phyloP scores from a whole-genome alignment of 805 yeast genomes.

The Saccharomycopsis oosterbeekiorum region DNA sequence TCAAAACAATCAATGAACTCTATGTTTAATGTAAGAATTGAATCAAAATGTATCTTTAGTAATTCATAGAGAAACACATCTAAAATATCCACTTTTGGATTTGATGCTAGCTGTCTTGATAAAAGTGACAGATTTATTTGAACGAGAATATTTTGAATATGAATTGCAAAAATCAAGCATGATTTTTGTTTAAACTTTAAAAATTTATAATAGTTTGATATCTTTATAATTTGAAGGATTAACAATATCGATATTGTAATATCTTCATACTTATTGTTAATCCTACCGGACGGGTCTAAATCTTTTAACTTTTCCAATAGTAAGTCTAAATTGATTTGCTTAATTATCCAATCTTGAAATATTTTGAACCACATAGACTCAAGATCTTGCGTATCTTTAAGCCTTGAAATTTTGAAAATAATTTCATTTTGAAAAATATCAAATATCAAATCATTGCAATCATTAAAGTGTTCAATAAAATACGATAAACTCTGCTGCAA shows the following conservation, averaged over 20 bases:
- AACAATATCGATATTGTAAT: background rate
- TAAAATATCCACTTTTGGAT: background rate
- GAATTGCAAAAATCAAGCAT: background rate
- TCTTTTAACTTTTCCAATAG: background rate
- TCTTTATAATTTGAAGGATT: background rate
- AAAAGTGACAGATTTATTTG: background rate
- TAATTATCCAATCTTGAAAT: background rate
- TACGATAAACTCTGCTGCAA: background rate
- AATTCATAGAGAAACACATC: background rate
- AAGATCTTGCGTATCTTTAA: background rate
- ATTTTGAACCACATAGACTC: background rate
- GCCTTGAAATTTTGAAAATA: background rate
- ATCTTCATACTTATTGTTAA: background rate
- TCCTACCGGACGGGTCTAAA: background rate
- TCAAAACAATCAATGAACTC: background rate
- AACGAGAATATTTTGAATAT: background rate
- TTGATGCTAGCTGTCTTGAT: background rate
- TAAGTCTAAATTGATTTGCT: background rate
- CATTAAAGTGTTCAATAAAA: background rate
- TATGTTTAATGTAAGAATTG: background rate
- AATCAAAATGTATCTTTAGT: background rate
- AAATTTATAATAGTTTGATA: conserved; percentile 1
- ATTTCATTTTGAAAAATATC: background rate
- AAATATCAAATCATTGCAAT: background rate
- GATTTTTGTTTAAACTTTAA: background rate